phyloP scores from a whole-genome alignment of 1,139 yeast species.

The Blastobotrys illinoisensis region DNA sequence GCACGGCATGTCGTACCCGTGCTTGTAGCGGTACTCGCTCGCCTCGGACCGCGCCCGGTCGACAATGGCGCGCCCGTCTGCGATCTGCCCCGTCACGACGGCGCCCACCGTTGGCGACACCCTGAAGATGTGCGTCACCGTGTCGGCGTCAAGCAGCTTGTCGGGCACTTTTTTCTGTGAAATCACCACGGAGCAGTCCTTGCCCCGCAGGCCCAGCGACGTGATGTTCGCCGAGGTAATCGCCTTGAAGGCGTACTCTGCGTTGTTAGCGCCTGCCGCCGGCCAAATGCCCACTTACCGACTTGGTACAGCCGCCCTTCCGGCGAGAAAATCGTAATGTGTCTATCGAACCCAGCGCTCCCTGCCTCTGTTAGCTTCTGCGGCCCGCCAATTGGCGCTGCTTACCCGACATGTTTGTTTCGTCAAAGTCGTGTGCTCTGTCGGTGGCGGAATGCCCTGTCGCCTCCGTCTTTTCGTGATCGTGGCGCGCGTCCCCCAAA shows the following conservation, averaged over 20 bases:
- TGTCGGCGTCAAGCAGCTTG: slow-evolving; percentile 76
- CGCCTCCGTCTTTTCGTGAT: neutral
- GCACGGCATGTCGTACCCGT: slow-evolving; percentile 96
- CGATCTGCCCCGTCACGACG: slow-evolving; percentile 93
- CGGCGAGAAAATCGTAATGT: slow-evolving; percentile 95
- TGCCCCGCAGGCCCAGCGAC: slow-evolving; percentile 80
- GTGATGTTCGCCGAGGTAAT: slow-evolving; percentile 90
- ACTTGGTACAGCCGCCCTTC: slow-evolving; percentile 97
- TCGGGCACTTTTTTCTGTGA: slow-evolving; percentile 97
- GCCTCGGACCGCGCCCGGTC: slow-evolving; percentile 89
- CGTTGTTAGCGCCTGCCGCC: neutral
- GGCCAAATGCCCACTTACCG: slow-evolving; percentile 31
- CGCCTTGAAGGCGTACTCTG: slow-evolving; percentile 91
- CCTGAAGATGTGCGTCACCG: slow-evolving; percentile 79
- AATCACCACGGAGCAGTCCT: slow-evolving; percentile 82
- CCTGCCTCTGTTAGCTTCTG: slow-evolving; percentile 14
- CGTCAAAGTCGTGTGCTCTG: neutral
- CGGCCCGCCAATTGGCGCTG: neutral
- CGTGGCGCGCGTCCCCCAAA: neutral
- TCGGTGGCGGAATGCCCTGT: slow-evolving; percentile 2
- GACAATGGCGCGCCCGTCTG: slow-evolving; percentile 91
- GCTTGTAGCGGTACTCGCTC: slow-evolving; percentile 87
- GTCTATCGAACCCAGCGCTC: slow-evolving; percentile 90
- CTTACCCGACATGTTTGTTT: slow-evolving; percentile 12
- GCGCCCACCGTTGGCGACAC: slow-evolving; percentile 81